Conservation (phyloP, 2,329 filamentous ascomycete species). For the Pseudophaeomoniella oleicola region DNA sequence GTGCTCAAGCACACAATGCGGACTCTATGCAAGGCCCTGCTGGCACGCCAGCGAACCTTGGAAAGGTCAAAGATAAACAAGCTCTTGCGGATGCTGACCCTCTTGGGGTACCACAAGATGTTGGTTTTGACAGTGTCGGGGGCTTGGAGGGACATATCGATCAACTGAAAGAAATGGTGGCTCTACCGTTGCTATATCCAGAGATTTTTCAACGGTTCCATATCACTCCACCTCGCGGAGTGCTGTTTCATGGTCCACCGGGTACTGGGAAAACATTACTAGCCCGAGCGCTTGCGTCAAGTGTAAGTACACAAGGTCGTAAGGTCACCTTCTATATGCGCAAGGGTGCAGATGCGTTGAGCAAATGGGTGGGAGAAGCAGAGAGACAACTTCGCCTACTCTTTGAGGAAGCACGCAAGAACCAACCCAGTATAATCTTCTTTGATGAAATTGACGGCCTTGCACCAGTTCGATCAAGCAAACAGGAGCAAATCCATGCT, state of each 20-base stretch:
- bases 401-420: conserved; percentile 91
- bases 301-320: conserved; percentile 71
- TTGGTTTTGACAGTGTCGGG: conserved; percentile 89
- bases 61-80: conserved; percentile 87
- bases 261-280: conserved; percentile 97
- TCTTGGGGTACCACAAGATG: conserved; percentile 78
- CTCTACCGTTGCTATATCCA: conserved; percentile 82
- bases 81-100: conserved; percentile 87
- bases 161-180: conserved; percentile 97
- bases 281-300: conserved; percentile 81
- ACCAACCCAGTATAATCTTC: conserved; percentile 97
- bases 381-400: conserved; percentile 86
- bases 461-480: conserved; percentile 89
- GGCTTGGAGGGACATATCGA: conserved; percentile 89
- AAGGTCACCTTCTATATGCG: conserved; percentile 99
- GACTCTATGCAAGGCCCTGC: conserved; percentile 41
- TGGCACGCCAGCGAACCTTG: conserved; percentile 65
- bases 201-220: conserved; percentile 86
- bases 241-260: conserved; percentile 90
- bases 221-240: conserved; percentile 85
- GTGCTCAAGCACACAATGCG: conserved; percentile 38
- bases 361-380: conserved; percentile 98
- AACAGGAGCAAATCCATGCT: conserved; percentile 96
- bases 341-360: conserved; percentile 91
- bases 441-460: conserved; percentile 98